A percentile compares a stretch with the other conserved stretches of the same genome.
These are phyloP conservation scores for Bassia scoparia DNA, from an alignment of 148 eudicot genomes.

Conservation along the genomic window DNA sequence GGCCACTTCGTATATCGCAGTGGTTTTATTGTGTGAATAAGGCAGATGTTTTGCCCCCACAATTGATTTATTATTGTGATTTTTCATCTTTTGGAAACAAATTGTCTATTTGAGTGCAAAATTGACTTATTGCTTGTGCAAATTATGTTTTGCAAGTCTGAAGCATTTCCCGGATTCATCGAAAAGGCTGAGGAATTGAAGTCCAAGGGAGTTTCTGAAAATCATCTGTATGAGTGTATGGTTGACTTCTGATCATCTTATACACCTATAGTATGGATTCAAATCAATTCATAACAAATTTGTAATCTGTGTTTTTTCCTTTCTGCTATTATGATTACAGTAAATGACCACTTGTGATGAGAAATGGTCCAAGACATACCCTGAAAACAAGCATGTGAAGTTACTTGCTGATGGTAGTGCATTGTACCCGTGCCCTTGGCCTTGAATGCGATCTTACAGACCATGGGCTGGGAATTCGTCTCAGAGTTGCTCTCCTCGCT, in stretches of 20 bases:
- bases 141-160: conserved; percentile 30
- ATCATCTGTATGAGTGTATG: conserved; percentile 65
- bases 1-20: background rate
- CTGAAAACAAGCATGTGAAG: conserved; percentile 67
- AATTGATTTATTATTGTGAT: background rate
- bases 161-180: conserved; percentile 74
- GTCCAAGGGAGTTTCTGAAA: conserved; percentile 75
- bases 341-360: conserved; percentile 87
- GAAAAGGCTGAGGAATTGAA: conserved; percentile 67
- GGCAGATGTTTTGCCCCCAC: background rate
- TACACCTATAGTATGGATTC: background rate
- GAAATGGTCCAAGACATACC: conserved; percentile 75
- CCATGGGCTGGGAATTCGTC: conserved; percentile 61
- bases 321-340: conserved; percentile 34
- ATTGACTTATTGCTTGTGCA: background rate
- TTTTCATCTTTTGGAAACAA: background rate
- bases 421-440: conserved; percentile 65
- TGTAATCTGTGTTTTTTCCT: background rate
- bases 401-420: conserved; percentile 78
- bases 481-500: conserved; percentile 59
- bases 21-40: background rate
- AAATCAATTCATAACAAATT: background rate
- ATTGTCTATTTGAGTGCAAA: background rate
- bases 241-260: conserved; percentile 29
- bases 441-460: conserved; percentile 67